Base-by-base conservation (phyloP, 2,329 filamentous ascomycete genomes). In the Endothia cerciana region DNA sequence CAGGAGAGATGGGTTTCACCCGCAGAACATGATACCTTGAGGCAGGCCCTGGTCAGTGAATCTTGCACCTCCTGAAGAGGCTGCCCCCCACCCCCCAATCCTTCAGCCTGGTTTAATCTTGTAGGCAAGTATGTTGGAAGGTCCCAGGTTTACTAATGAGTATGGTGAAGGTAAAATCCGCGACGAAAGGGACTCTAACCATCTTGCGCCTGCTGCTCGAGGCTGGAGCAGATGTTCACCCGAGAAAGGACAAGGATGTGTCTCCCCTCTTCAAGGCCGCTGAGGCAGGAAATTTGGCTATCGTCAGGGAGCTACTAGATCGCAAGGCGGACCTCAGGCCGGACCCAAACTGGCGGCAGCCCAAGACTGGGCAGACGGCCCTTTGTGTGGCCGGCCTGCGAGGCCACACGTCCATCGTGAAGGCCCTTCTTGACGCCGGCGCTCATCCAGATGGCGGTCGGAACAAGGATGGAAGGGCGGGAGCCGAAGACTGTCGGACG, bases 401-500 rank as follows among this genome's bases (percentile, higher is more conserved):
- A 19, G 78, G 77, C 11, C 73, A 77, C 60, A 71, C 77, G 38
- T 70, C 70, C 38, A 72, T 79, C 6, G 73, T 76, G 7, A 69
- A 73, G 58, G 62, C 70, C 5, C 70, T 81, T 41, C 67, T 80
- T 2, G 70, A 69, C 1, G 71, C 68, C 4, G 74, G 75, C 13
- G 79, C 78, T 15, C 70, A 72, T 40, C 70, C 76, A 13, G 74
- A 78, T 41, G 77, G 73, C 11, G 72, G 72, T 25, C 70, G 72
- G 60, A 75, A 79, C 65, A 28, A 75, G 75, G 60, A 78, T 81
- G 68, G 78, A 78, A 65, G 81, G 77, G 81, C 82, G 2, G 83
- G 82, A 15, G 83, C 86, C 71, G 74, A 74, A 61, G 75, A 79
- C 59, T 74, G 74, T 10, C 73, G 76, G 25, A 79, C 78, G 2